Evolutionary conservation across 2,329 filamentous ascomycete species (phyloP).

Genomic region (Ascochyta fabae): DNA sequence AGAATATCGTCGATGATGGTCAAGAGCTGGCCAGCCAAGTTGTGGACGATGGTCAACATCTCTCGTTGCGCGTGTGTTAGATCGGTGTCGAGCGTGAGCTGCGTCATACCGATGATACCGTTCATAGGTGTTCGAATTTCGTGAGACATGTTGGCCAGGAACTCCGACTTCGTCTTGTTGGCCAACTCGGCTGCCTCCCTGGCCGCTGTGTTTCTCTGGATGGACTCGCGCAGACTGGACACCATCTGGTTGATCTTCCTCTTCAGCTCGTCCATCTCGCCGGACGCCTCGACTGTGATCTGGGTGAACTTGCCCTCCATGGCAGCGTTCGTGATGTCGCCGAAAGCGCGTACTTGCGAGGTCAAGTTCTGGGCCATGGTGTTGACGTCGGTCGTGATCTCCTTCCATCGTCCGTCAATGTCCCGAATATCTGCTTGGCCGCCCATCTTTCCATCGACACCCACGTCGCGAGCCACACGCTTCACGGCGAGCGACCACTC

Average conservation of each 20-base stretch:
- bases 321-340: conserved; percentile 96
- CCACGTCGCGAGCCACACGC: conserved; percentile 93
- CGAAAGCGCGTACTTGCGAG: conserved; percentile 96
- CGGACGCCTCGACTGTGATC: conserved; percentile 94
- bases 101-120: conserved; percentile 97
- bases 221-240: conserved; percentile 91
- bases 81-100: conserved; percentile 91
- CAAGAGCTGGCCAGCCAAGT: conserved; percentile 90
- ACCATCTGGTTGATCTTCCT: conserved; percentile 99
- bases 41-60: conserved; percentile 98
- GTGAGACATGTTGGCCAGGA: conserved; percentile 98
- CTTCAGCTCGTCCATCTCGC: conserved; percentile 99
- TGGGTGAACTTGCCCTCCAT: conserved; percentile 98
- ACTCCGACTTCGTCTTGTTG: conserved; percentile 98
- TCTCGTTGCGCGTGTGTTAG: conserved; percentile 94
- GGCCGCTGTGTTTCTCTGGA: conserved; percentile 94
- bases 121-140: conserved; percentile 98
- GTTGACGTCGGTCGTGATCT: conserved; percentile 96
- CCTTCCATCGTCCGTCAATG: conserved; percentile 94
- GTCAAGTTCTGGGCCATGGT: conserved; percentile 86
- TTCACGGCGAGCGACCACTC: conserved; percentile 97
- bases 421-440: conserved; percentile 94
- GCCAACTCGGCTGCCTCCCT: conserved; percentile 95
- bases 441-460: conserved; percentile 97
- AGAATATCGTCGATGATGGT: conserved; percentile 90